phyloP scores from a whole-genome alignment of 1,139 yeast genomes.

The Hanseniaspora sp. region DNA sequence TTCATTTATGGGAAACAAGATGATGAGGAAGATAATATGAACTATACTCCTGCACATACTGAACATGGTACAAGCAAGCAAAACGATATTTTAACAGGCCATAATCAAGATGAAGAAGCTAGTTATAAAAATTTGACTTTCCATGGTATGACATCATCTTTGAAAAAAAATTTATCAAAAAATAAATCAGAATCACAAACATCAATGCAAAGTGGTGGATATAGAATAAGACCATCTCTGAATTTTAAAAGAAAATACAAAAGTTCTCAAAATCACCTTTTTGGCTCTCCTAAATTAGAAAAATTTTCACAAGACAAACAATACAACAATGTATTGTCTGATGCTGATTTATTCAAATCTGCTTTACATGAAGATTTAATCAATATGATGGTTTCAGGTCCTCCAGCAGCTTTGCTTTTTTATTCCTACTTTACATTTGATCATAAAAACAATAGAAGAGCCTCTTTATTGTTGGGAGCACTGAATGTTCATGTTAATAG shows the following conservation, averaged over 20 bases:
- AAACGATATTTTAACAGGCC: constrained; percentile 12
- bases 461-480: constrained; percentile 68
- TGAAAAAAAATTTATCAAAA: constrained; percentile 7
- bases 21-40: constrained; percentile 13
- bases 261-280: neutral
- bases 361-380: constrained; percentile 35
- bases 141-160: constrained; percentile 25
- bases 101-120: constrained; percentile 23
- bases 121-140: constrained; percentile 23
- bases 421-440: constrained; percentile 69
- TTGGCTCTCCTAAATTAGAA: neutral
- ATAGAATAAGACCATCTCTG: neutral
- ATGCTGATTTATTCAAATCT: constrained; percentile 9
- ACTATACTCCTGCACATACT: neutral
- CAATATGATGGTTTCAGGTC: constrained; percentile 55
- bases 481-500: constrained; percentile 51
- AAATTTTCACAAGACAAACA: constrained; percentile 17
- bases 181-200: constrained; percentile 2
- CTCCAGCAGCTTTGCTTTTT: constrained; percentile 67
- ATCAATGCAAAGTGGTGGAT: neutral
- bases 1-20: constrained; percentile 2
- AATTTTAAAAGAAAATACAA: neutral
- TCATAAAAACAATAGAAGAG: constrained; percentile 65
- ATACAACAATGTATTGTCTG: constrained; percentile 35
- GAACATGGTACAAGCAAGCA: neutral